Percentiles rank a stretch among this genome's conserved stretches.
Conservation (phyloP, 805 yeast species). For the Scheffersomyces ergatensis region DNA sequence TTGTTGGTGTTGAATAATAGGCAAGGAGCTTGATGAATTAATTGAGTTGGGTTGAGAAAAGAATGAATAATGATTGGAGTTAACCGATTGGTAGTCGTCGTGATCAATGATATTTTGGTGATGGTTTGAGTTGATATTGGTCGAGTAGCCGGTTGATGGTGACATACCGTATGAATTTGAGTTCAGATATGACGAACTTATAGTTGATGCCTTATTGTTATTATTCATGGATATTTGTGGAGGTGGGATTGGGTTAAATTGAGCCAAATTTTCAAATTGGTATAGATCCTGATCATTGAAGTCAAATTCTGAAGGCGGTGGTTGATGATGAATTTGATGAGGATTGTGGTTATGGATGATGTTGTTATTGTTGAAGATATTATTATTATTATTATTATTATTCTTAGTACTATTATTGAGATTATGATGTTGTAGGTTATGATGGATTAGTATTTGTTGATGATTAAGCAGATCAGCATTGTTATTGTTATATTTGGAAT, state of each 20-base stretch:
- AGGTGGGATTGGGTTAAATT: constrained; percentile 18
- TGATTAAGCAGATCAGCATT: constrained; percentile 1
- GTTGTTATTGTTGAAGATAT: too few species aligned
- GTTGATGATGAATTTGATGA: neutral
- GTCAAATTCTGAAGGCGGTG: neutral
- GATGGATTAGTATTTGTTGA: neutral
- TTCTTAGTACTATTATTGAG: too few species aligned
- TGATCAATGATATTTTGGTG: neutral
- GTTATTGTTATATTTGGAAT: constrained; percentile 2
- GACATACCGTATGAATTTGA: neutral
- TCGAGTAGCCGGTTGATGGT: neutral
- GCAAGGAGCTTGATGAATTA: neutral
- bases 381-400: too few species aligned
- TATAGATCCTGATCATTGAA: constrained; percentile 8
- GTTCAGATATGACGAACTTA: neutral
- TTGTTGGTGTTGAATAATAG: too few species aligned
- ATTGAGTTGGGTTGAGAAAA: neutral
- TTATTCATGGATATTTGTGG: constrained; percentile 16
- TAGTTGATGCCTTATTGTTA: neutral
- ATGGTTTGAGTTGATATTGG: neutral
- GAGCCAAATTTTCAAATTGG: constrained; percentile 9
- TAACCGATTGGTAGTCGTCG: too few species aligned
- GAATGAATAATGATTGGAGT: neutral
- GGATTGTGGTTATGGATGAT: too few species aligned
- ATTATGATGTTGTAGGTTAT: neutral